Evolutionary conservation across 2,329 filamentous ascomycete species (phyloP).

Genomic region (Paraphaeosphaeria minitans): DNA sequence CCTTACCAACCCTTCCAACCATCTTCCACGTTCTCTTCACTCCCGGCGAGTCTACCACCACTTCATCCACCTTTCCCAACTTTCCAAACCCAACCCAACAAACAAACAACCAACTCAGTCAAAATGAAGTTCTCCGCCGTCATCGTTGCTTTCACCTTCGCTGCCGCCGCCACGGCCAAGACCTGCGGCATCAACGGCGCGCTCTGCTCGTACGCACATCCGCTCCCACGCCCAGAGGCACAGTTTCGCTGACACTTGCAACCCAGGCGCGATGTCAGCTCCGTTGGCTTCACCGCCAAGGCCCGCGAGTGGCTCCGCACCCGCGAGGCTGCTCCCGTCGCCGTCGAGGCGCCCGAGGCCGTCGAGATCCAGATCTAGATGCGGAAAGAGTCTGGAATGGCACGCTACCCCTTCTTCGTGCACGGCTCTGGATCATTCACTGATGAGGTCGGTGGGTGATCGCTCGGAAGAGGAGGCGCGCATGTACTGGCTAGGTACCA

Average conservation of each 20-base stretch:
- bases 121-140: conserved; percentile 8
- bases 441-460: too few relatives aligned
- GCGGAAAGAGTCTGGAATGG: not conserved
- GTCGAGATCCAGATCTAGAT: conserved; percentile 7
- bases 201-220: not conserved
- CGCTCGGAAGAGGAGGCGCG: not conserved
- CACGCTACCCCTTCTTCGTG: not conserved
- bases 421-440: too few relatives aligned
- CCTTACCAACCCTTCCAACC: not conserved
- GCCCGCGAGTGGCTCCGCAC: conserved; percentile 11
- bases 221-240: not conserved
- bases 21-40: conserved; percentile 2
- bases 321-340: not conserved
- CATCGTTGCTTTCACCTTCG: conserved; percentile 10
- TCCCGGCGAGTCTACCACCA: conserved; percentile 7
- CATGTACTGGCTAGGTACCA: conserved; percentile 3
- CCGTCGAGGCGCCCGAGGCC: not conserved
- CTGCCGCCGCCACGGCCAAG: conserved; percentile 1
- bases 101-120: not conserved
- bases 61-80: not conserved
- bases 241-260: not conserved
- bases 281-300: conserved; percentile 8
- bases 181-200: conserved; percentile 10
- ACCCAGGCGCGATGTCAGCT: conserved; percentile 9
- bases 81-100: not conserved